phyloP scores from a whole-genome alignment of 75 land plant genomes.

The Isoetes taiwanensis region DNA sequence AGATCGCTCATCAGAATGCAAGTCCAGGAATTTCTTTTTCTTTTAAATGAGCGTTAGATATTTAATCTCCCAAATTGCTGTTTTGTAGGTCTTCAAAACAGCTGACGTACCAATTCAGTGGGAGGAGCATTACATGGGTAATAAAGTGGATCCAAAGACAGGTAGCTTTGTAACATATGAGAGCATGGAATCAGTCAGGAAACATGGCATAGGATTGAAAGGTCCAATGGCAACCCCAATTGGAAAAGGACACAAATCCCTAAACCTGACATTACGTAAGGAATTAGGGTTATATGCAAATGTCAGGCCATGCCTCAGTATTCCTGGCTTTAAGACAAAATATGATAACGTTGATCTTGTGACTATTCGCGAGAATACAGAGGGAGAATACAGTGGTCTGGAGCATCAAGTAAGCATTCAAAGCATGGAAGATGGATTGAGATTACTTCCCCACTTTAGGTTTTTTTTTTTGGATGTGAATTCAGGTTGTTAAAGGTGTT shows the following conservation, averaged over 20 bases:
- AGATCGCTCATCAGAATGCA: too few species aligned
- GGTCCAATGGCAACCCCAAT: constrained; percentile 99
- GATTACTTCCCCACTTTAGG: too few species aligned
- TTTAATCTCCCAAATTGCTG: too few species aligned
- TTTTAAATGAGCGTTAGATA: too few species aligned
- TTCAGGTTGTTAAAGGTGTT: constrained; percentile 90
- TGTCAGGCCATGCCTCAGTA: constrained; percentile 92
- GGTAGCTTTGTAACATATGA: constrained; percentile 94
- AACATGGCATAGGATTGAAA: constrained; percentile 75
- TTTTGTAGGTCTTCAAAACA: constrained; percentile 40
- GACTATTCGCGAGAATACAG: constrained; percentile 94
- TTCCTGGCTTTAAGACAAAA: constrained; percentile 88
- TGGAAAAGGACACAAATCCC: constrained; percentile 93
- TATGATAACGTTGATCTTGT: constrained; percentile 88
- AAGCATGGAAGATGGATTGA: too few species aligned
- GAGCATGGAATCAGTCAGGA: constrained; percentile 85
- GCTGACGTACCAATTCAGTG: constrained; percentile 64
- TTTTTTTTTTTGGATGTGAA: constrained; percentile 2
- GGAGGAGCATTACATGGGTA: constrained; percentile 84
- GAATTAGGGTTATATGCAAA: constrained; percentile 92
- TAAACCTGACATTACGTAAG: constrained; percentile 85
- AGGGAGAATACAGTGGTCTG: constrained; percentile 99
- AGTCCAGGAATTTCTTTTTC: too few species aligned
- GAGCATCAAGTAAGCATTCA: constrained; percentile 95
- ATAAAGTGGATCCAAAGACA: constrained; percentile 66